Base-by-base conservation (phyloP, 495 filamentous ascomycete species). In the Lentithecium fluviatile region DNA sequence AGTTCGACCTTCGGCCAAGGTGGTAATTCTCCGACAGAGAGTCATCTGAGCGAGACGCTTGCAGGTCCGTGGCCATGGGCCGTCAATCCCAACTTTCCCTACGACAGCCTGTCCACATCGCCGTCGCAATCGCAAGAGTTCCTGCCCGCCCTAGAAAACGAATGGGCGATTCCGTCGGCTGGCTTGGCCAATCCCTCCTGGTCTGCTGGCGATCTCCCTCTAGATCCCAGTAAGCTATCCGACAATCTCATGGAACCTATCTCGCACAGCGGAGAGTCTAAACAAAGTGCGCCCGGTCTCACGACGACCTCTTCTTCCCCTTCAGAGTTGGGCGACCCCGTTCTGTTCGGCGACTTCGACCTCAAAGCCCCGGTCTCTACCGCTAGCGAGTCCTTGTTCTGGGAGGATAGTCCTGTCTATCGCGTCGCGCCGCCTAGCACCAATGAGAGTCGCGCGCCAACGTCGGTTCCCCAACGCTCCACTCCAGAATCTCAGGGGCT, bases 271-370 rank as follows among this genome's bases (percentile, higher is more conserved):
- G 51, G 71, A 49, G 62, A 70, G 62, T 62, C 71, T 36, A 62
- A 45, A 25, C 60, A 62, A 10, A 65, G 68, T 54, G 32, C 51
- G 24, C 71, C 73, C 10, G 70, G 69, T 20, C 55, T 75, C 13
- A 73, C 73, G 8, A 58, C 65, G 21, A 57, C 70, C 13, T 75
- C 73, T 0, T 75, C 73, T 11, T 57, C 73, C 10, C 70, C 71
- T 13, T 75, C 73, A 2, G 73, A 75, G 32, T 58, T 70, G 26
- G 73, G 68, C 21, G 73, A 75, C 23, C 23, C 62, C 2, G 15
- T 24, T 6, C 52, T 60, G 2, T 60, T 66, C 37, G 49, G 38
- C 15, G 63, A 69, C 23, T 0, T 63, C 21, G 67, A 69, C 6
- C 47, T 56, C 29, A 52, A 25, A 12, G 47, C 24, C 20, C 49